Percentiles rank a stretch among this genome's conserved stretches.
Conservation (phyloP, 177 flowering plant genomes). For the Vitis hybrid region DNA sequence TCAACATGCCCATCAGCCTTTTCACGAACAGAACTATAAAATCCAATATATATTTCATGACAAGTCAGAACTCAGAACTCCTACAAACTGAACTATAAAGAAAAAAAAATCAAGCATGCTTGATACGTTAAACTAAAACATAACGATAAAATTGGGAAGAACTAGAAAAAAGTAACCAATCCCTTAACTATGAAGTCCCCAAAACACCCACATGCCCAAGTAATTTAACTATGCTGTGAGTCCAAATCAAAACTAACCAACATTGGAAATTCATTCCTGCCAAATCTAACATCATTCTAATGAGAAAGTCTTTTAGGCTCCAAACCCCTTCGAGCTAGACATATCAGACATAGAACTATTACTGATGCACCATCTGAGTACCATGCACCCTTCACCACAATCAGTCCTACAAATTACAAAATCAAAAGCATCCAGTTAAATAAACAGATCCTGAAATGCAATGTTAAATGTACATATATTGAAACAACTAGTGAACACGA, state of each 20-base stretch:
- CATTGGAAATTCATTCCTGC: conserved; percentile 20
- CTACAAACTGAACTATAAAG: not conserved
- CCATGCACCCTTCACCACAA: not conserved
- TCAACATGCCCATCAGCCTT: conserved; percentile 18
- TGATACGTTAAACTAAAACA: not conserved
- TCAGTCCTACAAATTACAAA: conserved; percentile 29
- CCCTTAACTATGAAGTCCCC: conserved; percentile 5
- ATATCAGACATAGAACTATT: conserved; percentile 2
- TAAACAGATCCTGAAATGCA: not conserved
- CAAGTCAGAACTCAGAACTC: conserved; percentile 14
- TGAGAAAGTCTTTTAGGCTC: conserved; percentile 8
- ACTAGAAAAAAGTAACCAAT: not conserved
- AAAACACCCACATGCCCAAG: not conserved
- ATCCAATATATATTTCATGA: conserved; percentile 23
- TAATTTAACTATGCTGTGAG: conserved; percentile 8
- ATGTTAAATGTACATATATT: not conserved
- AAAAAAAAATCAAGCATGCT: not conserved
- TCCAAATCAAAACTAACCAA: conserved; percentile 12
- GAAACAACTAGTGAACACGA: not conserved
- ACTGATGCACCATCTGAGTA: not conserved
- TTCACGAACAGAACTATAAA: conserved; percentile 34
- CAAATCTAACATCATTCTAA: conserved; percentile 23
- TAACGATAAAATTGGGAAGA: not conserved
- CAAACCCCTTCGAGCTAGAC: conserved; percentile 4
- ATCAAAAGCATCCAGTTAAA: not conserved